Conservation (phyloP, 768 basidiomycete species). For the Serpula lacrymans region DNA sequence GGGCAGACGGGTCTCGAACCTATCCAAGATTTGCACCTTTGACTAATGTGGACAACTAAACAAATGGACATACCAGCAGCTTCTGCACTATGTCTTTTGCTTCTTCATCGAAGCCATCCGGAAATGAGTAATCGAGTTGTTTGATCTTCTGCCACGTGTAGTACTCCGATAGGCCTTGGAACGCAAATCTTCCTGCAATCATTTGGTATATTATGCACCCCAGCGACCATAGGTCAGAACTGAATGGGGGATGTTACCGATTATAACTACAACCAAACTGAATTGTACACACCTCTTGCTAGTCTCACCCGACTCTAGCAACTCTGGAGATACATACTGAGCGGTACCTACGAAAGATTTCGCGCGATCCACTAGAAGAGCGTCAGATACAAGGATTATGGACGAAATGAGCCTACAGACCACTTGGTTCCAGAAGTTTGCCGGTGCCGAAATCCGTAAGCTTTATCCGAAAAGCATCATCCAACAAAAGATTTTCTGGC, state of each 20-base stretch:
- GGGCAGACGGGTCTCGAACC: slow-evolving; percentile 56
- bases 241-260: slow-evolving; percentile 25
- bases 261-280: slow-evolving; percentile 1
- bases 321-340: slow-evolving; percentile 86
- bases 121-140: slow-evolving; percentile 80
- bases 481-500: slow-evolving; percentile 89
- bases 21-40: slow-evolving; percentile 26
- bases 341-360: slow-evolving; percentile 88
- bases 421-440: slow-evolving; percentile 58
- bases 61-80: slow-evolving; percentile 59
- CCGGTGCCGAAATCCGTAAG: slow-evolving; percentile 98
- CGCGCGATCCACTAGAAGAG: slow-evolving; percentile 44
- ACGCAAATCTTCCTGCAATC: slow-evolving; percentile 88
- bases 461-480: slow-evolving; percentile 81
- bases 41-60: background rate
- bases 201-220: slow-evolving; percentile 95
- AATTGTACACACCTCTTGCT: slow-evolving; percentile 58
- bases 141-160: slow-evolving; percentile 95
- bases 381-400: slow-evolving; percentile 23
- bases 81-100: slow-evolving; percentile 77
- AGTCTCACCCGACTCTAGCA: slow-evolving; percentile 70
- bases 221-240: slow-evolving; percentile 93
- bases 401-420: slow-evolving; percentile 34
- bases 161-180: slow-evolving; percentile 88
- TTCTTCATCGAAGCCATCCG: slow-evolving; percentile 77